A percentile compares a stretch with the other conserved stretches of the same genome.
Evolutionary conservation across 2,329 filamentous ascomycete species (phyloP).

Genomic region (Magnaporthiopsis incrustans): DNA sequence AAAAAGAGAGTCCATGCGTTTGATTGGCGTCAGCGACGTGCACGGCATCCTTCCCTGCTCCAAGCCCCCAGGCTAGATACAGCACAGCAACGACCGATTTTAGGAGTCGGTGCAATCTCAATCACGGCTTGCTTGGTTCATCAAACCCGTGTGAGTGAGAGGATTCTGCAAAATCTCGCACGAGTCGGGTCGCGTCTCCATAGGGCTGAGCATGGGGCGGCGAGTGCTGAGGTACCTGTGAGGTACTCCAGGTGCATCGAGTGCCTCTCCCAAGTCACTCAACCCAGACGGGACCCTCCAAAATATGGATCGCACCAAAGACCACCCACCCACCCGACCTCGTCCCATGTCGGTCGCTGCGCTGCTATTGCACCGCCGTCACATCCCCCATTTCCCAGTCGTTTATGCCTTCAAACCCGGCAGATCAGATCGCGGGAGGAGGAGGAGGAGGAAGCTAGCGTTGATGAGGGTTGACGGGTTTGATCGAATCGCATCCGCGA

Average conservation of each 20-base stretch:
- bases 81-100: background rate
- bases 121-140: background rate
- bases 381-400: background rate
- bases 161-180: too few relatives aligned
- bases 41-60: too few relatives aligned
- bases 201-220: background rate
- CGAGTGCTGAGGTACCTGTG: background rate
- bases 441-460: background rate
- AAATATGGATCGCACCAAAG: too few relatives aligned
- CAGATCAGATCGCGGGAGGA: too few relatives aligned
- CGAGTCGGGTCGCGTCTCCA: background rate
- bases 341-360: too few relatives aligned
- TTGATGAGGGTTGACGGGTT: too few relatives aligned
- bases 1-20: background rate
- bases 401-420: background rate
- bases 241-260: background rate
- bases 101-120: background rate
- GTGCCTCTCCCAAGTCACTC: background rate
- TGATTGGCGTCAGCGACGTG: background rate
- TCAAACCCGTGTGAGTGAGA: too few relatives aligned
- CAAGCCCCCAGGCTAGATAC: too few relatives aligned
- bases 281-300: background rate
- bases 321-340: too few relatives aligned
- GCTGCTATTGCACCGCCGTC: background rate
- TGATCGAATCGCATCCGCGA: background rate